Evolutionary conservation across 2,329 filamentous ascomycete genomes (phyloP), one percentile per base, ranked within the genome.

Genomic region (Leptographium flavum): DNA sequence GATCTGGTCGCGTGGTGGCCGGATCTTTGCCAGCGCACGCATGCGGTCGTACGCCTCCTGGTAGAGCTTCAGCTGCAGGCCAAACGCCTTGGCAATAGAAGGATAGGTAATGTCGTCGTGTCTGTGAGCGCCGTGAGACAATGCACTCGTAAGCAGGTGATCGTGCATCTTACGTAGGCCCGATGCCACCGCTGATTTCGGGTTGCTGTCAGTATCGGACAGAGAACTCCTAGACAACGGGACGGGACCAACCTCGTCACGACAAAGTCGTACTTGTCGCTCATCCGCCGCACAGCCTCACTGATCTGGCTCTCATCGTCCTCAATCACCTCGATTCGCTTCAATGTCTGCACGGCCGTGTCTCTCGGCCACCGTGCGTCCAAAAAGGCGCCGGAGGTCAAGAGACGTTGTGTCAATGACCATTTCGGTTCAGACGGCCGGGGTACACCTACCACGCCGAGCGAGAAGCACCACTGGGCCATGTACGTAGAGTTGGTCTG

Each of bases 71-170:
- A 96, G 68, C 14, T 80, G 75, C 8, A 95, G 70, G 37, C 69
- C 66, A 60, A 95, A 96, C 8, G 88, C 92, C 60, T 87, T 87
- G 52, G 86, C 88, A 60, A 98, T 93, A 33, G 87, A 90, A 58
- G 84, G 73, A 66, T 98, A 98, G 23, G 92, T 96, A 54, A 96
- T 96, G 60, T 98, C 92, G 63, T 98, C 92, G 68, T 96, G 90
- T 46, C 86, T 93, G 54, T 17, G 27, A 11, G 3, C 27, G 27
- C 4, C 21, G 36, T 22, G 17, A 38, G 36, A 22, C 36, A 15
- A n/a, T n/a, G n/a, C n/a, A n/a, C n/a, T n/a, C 9, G 15, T 13
- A 28, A 25, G 11, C 23, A 40, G 14, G 17, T 14, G 9, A 8
- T 28, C 27, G 8, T 11, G 27, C 10, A 22, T 63, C 80, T 68